Evolutionary conservation across 2,329 filamentous ascomycete species (phyloP).

Genomic region (Exophiala spinifera): DNA sequence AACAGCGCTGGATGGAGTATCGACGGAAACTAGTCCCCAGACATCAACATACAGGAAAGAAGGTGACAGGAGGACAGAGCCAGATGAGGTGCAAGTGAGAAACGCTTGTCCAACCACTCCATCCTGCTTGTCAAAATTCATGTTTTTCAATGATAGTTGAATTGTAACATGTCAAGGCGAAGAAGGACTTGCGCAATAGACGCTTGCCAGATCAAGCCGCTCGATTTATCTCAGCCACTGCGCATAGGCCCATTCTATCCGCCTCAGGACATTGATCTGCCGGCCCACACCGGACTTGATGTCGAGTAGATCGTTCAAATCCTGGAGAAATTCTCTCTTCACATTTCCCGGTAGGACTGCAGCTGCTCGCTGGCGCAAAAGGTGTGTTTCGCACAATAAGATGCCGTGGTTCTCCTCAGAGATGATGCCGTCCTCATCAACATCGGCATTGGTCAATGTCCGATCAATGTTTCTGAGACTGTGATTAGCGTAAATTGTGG

Average conservation of each 20-base stretch:
- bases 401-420: slow-evolving; percentile 91
- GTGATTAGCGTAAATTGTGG: not conserved
- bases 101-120: no score
- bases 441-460: slow-evolving; percentile 65
- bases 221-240: slow-evolving; percentile 58
- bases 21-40: no score
- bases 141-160: not conserved
- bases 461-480: slow-evolving; percentile 71
- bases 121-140: no score
- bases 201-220: not conserved
- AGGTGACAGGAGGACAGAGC: not conserved
- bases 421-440: slow-evolving; percentile 69
- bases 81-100: not conserved
- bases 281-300: slow-evolving; percentile 70
- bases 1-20: no score
- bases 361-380: slow-evolving; percentile 67
- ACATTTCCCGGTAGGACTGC: slow-evolving; percentile 69
- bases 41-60: no score
- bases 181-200: not conserved
- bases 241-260: slow-evolving; percentile 87
- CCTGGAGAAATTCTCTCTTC: slow-evolving; percentile 81
- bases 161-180: not conserved
- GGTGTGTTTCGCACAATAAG: slow-evolving; percentile 83
- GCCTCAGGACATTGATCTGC: slow-evolving; percentile 74
- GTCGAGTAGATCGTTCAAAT: slow-evolving; percentile 81